Conservation (phyloP, 192 early-diverging fungal species). For the Phycomyces nitens region DNA sequence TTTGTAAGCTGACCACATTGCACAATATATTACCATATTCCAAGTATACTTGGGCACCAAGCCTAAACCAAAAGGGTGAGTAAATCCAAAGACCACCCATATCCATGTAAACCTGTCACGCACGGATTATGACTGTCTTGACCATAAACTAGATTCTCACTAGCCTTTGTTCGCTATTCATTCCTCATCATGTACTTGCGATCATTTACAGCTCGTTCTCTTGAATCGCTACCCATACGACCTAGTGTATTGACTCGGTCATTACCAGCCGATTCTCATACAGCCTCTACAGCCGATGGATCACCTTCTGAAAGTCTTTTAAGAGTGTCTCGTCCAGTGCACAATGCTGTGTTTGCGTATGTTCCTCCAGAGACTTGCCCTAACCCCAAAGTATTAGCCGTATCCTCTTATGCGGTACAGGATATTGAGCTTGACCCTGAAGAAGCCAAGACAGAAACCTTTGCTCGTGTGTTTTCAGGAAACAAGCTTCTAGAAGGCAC, state of each 20-base stretch:
- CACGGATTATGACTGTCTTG: no score
- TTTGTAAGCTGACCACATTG: no score
- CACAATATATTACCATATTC: no score
- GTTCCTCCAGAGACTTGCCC: conserved; percentile 42
- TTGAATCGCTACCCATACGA: conserved; percentile 10
- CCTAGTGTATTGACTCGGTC: conserved; percentile 5
- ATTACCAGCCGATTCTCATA: conserved; percentile 11
- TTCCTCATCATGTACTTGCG: neutral
- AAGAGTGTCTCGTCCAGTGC: conserved; percentile 34
- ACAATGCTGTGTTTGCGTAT: conserved; percentile 39
- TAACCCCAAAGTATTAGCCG: conserved; percentile 23
- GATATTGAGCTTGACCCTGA: conserved; percentile 32
- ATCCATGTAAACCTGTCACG: no score
- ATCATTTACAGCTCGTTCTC: neutral
- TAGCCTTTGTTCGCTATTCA: no score
- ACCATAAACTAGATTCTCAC: no score
- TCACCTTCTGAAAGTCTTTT: conserved; percentile 28
- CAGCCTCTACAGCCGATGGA: conserved; percentile 16
- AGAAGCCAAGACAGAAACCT: conserved; percentile 21
- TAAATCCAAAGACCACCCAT: no score
- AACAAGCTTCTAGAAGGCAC: conserved; percentile 41
- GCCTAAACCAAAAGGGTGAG: no score
- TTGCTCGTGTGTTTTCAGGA: conserved; percentile 41
- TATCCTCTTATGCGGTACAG: conserved; percentile 30
- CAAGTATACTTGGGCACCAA: no score